These are phyloP conservation scores for Naganishia liquefaciens DNA, from an alignment of 1,284 basidiomycete species.

Conservation along the genomic window DNA sequence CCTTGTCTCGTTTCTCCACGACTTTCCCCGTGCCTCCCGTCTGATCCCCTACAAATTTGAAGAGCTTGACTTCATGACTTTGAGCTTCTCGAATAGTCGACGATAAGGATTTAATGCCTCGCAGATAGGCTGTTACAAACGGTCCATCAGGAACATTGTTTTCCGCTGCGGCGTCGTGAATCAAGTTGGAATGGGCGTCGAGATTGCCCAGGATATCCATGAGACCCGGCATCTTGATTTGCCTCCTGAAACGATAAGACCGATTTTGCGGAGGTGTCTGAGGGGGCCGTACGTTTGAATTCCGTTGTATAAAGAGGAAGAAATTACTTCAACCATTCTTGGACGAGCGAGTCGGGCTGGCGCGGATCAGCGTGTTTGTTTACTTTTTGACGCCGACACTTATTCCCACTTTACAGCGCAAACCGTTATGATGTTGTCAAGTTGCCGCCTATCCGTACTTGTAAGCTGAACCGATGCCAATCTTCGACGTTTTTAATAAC, in stretches of 20 bases:
- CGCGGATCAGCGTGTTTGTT: too few species aligned
- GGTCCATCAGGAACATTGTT: slow-evolving; percentile 27
- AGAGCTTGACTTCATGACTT: slow-evolving; percentile 45
- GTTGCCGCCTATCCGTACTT: too few species aligned
- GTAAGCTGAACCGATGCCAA: too few species aligned
- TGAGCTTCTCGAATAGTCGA: slow-evolving; percentile 49
- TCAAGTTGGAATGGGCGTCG: slow-evolving; percentile 42
- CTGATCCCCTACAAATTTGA: slow-evolving; percentile 47
- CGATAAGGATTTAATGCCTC: slow-evolving; percentile 37
- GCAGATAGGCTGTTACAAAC: slow-evolving; percentile 46
- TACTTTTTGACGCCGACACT: too few species aligned
- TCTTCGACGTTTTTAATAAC: too few species aligned
- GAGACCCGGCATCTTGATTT: slow-evolving; percentile 45
- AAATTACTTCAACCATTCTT: neutral
- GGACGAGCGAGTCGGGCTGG: too few species aligned
- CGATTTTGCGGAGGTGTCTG: too few species aligned
- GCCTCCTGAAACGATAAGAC: neutral
- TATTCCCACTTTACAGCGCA: too few species aligned
- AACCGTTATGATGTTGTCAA: too few species aligned
- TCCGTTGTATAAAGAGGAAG: neutral
- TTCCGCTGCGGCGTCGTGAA: slow-evolving; percentile 38
- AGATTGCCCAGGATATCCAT: slow-evolving; percentile 44
- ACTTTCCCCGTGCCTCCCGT: slow-evolving; percentile 32
- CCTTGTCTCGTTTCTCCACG: slow-evolving; percentile 46
- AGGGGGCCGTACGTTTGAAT: too few species aligned